Conservation (phyloP, 345 rosid genomes). For the Syzygium jambos region DNA sequence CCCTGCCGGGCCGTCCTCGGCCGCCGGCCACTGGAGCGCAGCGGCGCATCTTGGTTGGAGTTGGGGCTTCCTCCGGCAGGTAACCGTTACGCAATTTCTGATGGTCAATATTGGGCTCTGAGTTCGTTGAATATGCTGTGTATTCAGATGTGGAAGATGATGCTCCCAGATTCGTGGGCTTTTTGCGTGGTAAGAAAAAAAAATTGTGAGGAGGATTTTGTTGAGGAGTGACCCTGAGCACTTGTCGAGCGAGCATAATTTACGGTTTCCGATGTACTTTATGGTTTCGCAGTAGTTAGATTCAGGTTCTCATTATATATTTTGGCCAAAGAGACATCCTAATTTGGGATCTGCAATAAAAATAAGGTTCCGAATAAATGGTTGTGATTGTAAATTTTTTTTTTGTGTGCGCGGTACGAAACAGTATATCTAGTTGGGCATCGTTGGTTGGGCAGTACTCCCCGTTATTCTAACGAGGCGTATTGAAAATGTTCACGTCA, state of each 20-base stretch:
- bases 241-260: not conserved
- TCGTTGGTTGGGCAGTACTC: not conserved
- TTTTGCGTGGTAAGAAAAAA: not conserved
- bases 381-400: not conserved
- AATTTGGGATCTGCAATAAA: not conserved
- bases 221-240: fast-evolving
- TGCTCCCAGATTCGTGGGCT: not conserved
- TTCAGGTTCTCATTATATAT: not conserved
- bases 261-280: not conserved
- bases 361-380: not conserved
- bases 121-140: not conserved
- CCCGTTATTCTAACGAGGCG: fast-evolving
- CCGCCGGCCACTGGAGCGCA: not conserved
- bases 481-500: not conserved
- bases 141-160: not conserved
- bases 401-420: not conserved
- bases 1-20: not conserved
- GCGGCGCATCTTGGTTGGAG: not conserved
- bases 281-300: not conserved
- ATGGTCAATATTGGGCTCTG: not conserved
- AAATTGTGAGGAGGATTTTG: too few relatives aligned
- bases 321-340: not conserved
- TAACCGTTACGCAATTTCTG: not conserved
- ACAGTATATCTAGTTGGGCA: not conserved
- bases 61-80: not conserved